phyloP scores from a whole-genome alignment of 2,329 filamentous ascomycete species.

The Plectosphaerella plurivora region DNA sequence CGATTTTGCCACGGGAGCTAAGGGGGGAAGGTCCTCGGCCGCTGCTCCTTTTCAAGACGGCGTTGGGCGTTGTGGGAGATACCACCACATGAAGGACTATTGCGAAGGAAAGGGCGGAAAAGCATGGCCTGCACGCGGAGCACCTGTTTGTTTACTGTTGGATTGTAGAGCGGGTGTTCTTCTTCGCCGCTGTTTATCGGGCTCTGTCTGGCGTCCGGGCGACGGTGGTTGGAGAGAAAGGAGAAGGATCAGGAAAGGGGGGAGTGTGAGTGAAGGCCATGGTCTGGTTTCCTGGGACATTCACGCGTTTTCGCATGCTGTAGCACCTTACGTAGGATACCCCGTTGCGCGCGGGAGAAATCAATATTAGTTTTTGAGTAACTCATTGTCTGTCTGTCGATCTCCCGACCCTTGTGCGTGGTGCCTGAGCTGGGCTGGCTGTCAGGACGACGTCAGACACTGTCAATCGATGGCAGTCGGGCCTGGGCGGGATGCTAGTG shows the following conservation, averaged over 20 bases:
- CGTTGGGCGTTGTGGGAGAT: constrained; percentile 1
- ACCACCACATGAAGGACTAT: neutral
- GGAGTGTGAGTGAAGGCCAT: too few relatives aligned
- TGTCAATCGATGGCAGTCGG: neutral
- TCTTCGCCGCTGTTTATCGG: neutral
- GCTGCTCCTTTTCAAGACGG: neutral
- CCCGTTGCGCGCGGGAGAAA: too few relatives aligned
- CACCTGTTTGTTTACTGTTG: neutral
- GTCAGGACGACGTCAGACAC: neutral
- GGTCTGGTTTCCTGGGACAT: too few relatives aligned
- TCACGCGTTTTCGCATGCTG: too few relatives aligned
- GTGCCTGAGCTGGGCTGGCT: neutral
- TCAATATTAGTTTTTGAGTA: too few relatives aligned
- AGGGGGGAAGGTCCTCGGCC: neutral
- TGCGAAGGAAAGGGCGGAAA: neutral
- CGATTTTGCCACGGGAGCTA: neutral
- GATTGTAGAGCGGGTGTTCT: neutral
- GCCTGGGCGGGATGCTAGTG: neutral
- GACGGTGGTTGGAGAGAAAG: too few relatives aligned
- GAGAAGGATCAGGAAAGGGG: too few relatives aligned
- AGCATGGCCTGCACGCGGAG: constrained; percentile 2
- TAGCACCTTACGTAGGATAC: too few relatives aligned
- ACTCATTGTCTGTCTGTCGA: too few relatives aligned
- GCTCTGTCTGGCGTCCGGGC: too few relatives aligned
- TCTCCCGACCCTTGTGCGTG: too few relatives aligned